A percentile compares a stretch with the other conserved stretches of the same genome.
These are phyloP conservation scores for Leucosporidium creatinivorum DNA, from an alignment of 768 basidiomycete species.

Conservation along the genomic window DNA sequence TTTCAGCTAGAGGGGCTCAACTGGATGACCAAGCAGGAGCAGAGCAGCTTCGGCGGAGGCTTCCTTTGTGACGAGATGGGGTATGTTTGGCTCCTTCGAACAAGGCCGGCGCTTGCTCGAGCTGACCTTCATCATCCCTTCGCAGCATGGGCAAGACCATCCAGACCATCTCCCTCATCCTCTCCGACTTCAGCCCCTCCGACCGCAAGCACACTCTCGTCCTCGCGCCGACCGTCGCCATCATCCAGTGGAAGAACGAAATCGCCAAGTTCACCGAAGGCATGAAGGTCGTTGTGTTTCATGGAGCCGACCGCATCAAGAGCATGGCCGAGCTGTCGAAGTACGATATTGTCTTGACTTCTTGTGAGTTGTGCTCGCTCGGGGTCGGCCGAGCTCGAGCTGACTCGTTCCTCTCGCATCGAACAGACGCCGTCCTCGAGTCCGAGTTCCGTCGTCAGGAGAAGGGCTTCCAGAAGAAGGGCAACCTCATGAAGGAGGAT, in stretches of 20 bases:
- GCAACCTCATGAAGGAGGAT: conserved; percentile 73
- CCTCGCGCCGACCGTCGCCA: conserved; percentile 59
- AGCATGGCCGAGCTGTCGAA: conserved; percentile 63
- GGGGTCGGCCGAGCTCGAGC: background rate
- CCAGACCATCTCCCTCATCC: conserved; percentile 83
- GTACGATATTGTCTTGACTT: conserved; percentile 83
- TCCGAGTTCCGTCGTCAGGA: conserved; percentile 89
- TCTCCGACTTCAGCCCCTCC: conserved; percentile 51
- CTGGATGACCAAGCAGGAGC: conserved; percentile 95
- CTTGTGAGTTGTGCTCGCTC: conserved; percentile 46
- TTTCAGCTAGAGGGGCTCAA: conserved; percentile 91
- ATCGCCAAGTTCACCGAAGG: conserved; percentile 76
- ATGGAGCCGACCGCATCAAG: conserved; percentile 26
- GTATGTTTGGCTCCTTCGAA: too few relatives aligned
- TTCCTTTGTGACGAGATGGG: conserved; percentile 67
- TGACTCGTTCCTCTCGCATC: conserved; percentile 10
- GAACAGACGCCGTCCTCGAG: conserved; percentile 76
- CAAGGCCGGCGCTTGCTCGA: too few relatives aligned
- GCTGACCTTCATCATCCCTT: background rate
- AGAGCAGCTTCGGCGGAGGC: conserved; percentile 65
- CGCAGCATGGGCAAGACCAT: conserved; percentile 85
- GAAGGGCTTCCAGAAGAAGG: conserved; percentile 81
- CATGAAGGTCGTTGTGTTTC: conserved; percentile 65
- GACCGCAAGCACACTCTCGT: conserved; percentile 73
- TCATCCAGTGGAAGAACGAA: conserved; percentile 87